Evolutionary conservation across 148 eudicot genomes (phyloP).

Genomic region (Pouteria glomerata): DNA sequence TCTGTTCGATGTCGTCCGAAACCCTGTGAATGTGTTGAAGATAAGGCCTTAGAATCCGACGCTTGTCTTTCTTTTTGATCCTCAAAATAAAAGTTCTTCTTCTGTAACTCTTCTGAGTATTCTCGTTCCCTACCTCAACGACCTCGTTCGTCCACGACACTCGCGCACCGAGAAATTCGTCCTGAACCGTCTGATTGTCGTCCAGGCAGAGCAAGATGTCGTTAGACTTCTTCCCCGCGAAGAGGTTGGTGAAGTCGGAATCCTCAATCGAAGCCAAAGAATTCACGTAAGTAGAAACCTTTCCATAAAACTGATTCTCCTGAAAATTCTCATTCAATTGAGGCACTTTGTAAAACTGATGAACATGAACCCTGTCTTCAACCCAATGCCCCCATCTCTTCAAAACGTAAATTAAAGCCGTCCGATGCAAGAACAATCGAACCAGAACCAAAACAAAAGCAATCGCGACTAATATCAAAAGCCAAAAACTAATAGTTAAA

Average conservation of each 20-base stretch:
- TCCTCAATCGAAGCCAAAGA: slow-evolving; percentile 54
- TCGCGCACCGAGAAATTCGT: slow-evolving; percentile 47
- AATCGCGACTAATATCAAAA: not conserved
- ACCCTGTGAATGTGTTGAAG: slow-evolving; percentile 55
- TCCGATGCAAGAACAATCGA: slow-evolving; percentile 20
- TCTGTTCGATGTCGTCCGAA: slow-evolving; percentile 41
- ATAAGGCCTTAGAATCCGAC: slow-evolving; percentile 49
- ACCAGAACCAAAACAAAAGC: not conserved
- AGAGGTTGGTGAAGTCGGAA: slow-evolving; percentile 53
- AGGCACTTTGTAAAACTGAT: slow-evolving; percentile 51
- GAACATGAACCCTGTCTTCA: slow-evolving; percentile 44
- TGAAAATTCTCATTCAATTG: slow-evolving; percentile 44
- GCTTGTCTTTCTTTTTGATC: slow-evolving; percentile 58
- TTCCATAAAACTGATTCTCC: slow-evolving; percentile 47
- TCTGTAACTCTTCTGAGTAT: not conserved
- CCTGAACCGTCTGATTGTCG: slow-evolving; percentile 43
- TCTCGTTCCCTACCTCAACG: not conserved
- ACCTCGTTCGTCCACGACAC: slow-evolving; percentile 41
- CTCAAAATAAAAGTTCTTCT: slow-evolving; percentile 32
- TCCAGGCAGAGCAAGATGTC: slow-evolving; percentile 41
- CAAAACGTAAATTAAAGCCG: slow-evolving; percentile 12
- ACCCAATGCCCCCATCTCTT: slow-evolving; percentile 20
- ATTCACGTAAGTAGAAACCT: slow-evolving; percentile 42
- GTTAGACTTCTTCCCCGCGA: slow-evolving; percentile 36
- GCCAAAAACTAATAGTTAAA: not conserved